Base-by-base conservation (phyloP, 108 stramenopile genomes). In the Skeletonema potamos region DNA sequence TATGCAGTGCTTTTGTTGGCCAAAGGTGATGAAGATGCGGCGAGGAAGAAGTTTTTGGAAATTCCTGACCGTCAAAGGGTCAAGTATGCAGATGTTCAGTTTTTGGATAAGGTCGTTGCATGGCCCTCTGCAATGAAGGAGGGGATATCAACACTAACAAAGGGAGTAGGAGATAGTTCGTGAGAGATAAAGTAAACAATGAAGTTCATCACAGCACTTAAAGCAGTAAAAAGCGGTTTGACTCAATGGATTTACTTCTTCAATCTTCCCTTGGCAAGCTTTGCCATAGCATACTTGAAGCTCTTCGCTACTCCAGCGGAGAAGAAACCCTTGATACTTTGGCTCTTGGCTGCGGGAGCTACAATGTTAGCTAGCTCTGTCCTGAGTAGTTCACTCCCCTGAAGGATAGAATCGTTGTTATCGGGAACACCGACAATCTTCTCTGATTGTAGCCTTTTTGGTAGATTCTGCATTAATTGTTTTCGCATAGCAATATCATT, bases 51-150 rank as follows among this genome's bases (percentile, higher is more conserved):
- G 75, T 93, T 74, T 70, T 61, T 93, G 54, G 89, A 93, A 66
- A 93, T 93, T 51, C 89, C 92, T 10, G 88, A 93, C 79, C 73
- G 88, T 29, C 84, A 83, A 57, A 81, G 92, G 27, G 36, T 84
- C 34, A 84, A 85, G 54, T 93, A 82, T 66, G 55, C 76, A 51
- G 86, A 91, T 65, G 36, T 60, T 12, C 54, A 87, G 8, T 93
- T 86, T 72, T 66, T 93, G 62, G 76, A 81, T 26, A 64, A 64
- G 8, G 78, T 80, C n/a, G 70, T 93, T 63, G 68, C 77, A 12
- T 93, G 92, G 92, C 92, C 92, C 54, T 88, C 92, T 13, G 64
- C 74, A 12, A 86, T 86, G 86, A 86, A 79, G 39, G 81, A 84
- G 26, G 82, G 74, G n/a, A 56, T 91, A n/a, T 26, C 17, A 15